Conservation (phyloP, 2,329 filamentous ascomycete species). For the Bipolaris cookei region DNA sequence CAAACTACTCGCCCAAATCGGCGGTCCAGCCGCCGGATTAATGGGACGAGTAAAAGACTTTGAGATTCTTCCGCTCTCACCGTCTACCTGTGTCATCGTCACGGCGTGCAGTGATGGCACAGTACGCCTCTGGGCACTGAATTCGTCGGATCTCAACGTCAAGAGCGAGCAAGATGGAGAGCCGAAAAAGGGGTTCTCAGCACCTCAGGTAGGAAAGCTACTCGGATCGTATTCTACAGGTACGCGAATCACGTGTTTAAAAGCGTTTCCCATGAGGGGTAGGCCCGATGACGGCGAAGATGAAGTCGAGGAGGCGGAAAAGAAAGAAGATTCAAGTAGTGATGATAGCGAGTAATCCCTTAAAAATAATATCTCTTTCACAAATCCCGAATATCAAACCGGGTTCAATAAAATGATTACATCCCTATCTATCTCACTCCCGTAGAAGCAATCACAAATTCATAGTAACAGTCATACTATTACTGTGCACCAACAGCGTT, state of each 20-base stretch:
- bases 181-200: slow-evolving; percentile 32
- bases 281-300: slow-evolving; percentile 37
- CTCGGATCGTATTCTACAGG: slow-evolving; percentile 82
- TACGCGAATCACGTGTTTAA: slow-evolving; percentile 87
- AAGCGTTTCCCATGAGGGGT: slow-evolving; percentile 80
- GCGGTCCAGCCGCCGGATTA: slow-evolving; percentile 73
- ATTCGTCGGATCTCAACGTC: slow-evolving; percentile 31
- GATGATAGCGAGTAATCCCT: slow-evolving; percentile 34
- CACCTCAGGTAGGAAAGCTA: slow-evolving; percentile 66
- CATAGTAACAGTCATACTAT: slow-evolving; percentile 88
- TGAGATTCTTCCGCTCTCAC: slow-evolving; percentile 62
- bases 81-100: slow-evolving; percentile 61
- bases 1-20: slow-evolving; percentile 73
- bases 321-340: slow-evolving; percentile 28
- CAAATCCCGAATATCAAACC: too few relatives aligned
- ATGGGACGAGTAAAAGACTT: slow-evolving; percentile 87
- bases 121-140: slow-evolving; percentile 76
- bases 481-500: slow-evolving; percentile 79
- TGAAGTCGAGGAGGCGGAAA: slow-evolving; percentile 28
- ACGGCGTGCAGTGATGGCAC: slow-evolving; percentile 85
- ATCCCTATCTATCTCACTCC: too few relatives aligned
- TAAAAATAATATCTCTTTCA: background rate
- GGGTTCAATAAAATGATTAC: too few relatives aligned
- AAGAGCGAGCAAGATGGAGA: slow-evolving; percentile 18
- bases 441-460: too few relatives aligned